A percentile compares a stretch with the other conserved stretches of the same genome.
These are phyloP conservation scores for Pichia occidentalis DNA, from an alignment of 805 yeast genomes.

Conservation along the genomic window DNA sequence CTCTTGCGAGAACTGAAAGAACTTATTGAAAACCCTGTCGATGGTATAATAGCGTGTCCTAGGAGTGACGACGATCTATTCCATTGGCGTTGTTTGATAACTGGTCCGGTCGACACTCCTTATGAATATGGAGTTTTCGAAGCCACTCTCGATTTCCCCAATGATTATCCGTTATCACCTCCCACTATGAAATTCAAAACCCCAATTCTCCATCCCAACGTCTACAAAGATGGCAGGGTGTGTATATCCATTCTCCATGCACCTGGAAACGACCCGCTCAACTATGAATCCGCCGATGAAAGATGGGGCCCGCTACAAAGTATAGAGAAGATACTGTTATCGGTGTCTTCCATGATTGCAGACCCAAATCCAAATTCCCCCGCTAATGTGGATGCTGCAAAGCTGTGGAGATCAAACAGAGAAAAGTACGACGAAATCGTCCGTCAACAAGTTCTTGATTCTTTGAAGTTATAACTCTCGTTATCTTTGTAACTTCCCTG, in stretches of 20 bases:
- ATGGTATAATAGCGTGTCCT: conserved; percentile 95
- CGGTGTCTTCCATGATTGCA: conserved; percentile 94
- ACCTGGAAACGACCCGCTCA: conserved; percentile 96
- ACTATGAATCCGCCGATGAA: conserved; percentile 92
- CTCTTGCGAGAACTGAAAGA: conserved; percentile 86
- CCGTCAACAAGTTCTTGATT: conserved; percentile 45
- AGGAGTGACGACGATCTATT: conserved; percentile 48
- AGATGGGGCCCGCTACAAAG: conserved; percentile 98
- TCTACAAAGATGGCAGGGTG: conserved; percentile 90
- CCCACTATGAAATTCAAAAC: conserved; percentile 64
- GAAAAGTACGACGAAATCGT: conserved; percentile 61
- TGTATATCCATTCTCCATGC: conserved; percentile 93
- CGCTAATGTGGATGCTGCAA: conserved; percentile 76
- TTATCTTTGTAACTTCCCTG: too few relatives aligned
- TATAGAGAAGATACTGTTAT: conserved; percentile 88
- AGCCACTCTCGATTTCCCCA: conserved; percentile 40
- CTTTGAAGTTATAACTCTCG: not conserved
- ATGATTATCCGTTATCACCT: conserved; percentile 53
- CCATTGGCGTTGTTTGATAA: conserved; percentile 47
- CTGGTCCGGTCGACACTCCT: conserved; percentile 50
- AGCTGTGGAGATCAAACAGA: conserved; percentile 85
- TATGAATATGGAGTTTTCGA: conserved; percentile 53
- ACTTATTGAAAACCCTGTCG: conserved; percentile 79
- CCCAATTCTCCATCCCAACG: conserved; percentile 86
- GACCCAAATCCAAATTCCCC: conserved; percentile 97